Percentiles rank a stretch among this genome's conserved stretches.
Conservation (phyloP, 257 asterid species). For the Capsicum rhomboideum region DNA sequence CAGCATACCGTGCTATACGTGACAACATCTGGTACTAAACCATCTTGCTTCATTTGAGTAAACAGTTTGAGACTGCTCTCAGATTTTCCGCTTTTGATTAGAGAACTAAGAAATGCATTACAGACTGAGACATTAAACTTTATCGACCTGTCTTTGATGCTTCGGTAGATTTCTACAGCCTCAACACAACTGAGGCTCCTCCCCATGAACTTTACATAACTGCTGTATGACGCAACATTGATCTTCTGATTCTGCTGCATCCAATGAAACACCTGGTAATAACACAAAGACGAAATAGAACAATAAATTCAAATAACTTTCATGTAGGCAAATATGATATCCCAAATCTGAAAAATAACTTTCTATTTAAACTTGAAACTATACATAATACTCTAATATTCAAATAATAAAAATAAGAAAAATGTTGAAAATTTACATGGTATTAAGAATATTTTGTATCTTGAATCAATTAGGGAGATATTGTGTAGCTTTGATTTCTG, state of each 20-base stretch:
- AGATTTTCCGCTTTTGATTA: slow-evolving; percentile 62
- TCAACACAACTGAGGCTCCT: slow-evolving; percentile 47
- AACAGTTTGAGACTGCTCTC: slow-evolving; percentile 72
- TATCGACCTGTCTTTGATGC: slow-evolving; percentile 51
- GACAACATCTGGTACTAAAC: slow-evolving; percentile 78
- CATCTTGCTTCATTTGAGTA: slow-evolving; percentile 78
- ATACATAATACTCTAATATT: background rate
- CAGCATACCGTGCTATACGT: slow-evolving; percentile 87
- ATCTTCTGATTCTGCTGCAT: slow-evolving; percentile 74
- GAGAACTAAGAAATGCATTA: slow-evolving; percentile 70
- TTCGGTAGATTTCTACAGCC: slow-evolving; percentile 63
- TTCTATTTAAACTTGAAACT: background rate
- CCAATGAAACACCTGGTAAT: slow-evolving; percentile 71
- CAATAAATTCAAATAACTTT: background rate
- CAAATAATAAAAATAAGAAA: background rate
- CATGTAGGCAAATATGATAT: background rate
- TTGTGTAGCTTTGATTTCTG: background rate
- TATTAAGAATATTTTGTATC: background rate
- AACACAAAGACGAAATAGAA: background rate
- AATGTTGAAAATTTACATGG: background rate
- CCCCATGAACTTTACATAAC: slow-evolving; percentile 73
- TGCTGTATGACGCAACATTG: slow-evolving; percentile 81
- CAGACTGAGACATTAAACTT: slow-evolving; percentile 75
- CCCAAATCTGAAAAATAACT: background rate
- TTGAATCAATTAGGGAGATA: background rate